Percentiles rank a stretch among this genome's conserved stretches.
These are phyloP conservation scores for Stenogyne calaminthoides DNA, from an alignment of 305 asterid species.

Conservation along the genomic window DNA sequence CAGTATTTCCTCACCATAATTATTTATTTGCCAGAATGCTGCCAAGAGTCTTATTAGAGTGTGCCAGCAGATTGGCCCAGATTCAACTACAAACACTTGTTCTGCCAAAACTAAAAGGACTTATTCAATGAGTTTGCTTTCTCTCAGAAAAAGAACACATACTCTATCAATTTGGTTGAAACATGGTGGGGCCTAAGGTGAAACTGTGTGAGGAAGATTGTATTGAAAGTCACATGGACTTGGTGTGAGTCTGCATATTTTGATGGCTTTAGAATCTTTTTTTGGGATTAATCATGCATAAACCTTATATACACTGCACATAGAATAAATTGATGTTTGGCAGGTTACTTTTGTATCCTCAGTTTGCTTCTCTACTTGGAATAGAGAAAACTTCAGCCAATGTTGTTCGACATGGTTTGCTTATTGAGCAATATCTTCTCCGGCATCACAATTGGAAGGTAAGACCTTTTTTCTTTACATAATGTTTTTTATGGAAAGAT, in stretches of 20 bases:
- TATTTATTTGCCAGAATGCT: constrained; percentile 61
- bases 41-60: constrained; percentile 77
- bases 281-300: constrained; percentile 17
- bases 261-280: constrained; percentile 22
- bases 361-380: constrained; percentile 92
- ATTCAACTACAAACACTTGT: constrained; percentile 71
- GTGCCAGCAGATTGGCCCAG: constrained; percentile 92
- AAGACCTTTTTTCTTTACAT: constrained; percentile 29
- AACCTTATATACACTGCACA: constrained; percentile 25
- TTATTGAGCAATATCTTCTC: constrained; percentile 92
- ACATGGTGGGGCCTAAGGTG: constrained; percentile 38
- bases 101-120: constrained; percentile 84
- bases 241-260: constrained; percentile 62
- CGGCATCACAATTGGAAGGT: constrained; percentile 93
- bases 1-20: constrained; percentile 18
- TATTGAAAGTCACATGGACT: constrained; percentile 69
- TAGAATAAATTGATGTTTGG: constrained; percentile 29
- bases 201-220: constrained; percentile 53
- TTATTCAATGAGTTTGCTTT: constrained; percentile 86
- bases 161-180: constrained; percentile 46
- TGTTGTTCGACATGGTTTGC: constrained; percentile 95
- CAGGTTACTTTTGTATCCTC: constrained; percentile 90
- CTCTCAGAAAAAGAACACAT: constrained; percentile 58
- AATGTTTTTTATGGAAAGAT: constrained; percentile 26
- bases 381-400: constrained; percentile 97